Percentiles rank a stretch among this genome's conserved stretches.
Conservation (phyloP, 2,329 filamentous ascomycete species). For the Fusarium pseudocircinatum region DNA sequence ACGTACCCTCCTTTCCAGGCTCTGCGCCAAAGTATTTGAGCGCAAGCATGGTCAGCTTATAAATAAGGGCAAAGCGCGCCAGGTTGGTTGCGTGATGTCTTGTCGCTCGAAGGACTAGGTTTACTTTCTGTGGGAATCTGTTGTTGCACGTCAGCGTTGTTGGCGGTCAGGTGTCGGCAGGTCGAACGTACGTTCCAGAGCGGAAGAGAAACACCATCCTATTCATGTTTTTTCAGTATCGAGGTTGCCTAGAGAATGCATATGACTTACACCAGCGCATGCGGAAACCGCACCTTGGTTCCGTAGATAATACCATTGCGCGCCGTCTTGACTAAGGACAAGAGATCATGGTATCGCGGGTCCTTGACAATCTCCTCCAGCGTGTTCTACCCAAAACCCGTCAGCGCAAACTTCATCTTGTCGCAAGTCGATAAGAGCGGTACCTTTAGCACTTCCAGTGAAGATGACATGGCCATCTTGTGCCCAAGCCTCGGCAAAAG, state of each 20-base stretch:
- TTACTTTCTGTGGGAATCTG: constrained; percentile 77
- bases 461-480: constrained; percentile 42
- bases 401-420: constrained; percentile 13
- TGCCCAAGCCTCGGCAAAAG: constrained; percentile 37
- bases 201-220: constrained; percentile 98
- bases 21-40: constrained; percentile 71
- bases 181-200: constrained; percentile 75
- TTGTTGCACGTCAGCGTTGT: constrained; percentile 25
- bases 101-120: constrained; percentile 85
- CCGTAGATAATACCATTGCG: constrained; percentile 98
- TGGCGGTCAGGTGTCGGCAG: neutral
- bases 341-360: constrained; percentile 83
- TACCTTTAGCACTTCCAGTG: constrained; percentile 46
- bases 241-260: neutral
- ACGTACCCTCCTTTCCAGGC: constrained; percentile 66
- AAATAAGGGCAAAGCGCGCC: constrained; percentile 88
- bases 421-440: neutral
- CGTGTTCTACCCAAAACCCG: constrained; percentile 60
- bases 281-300: constrained; percentile 96
- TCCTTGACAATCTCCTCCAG: constrained; percentile 83
- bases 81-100: constrained; percentile 91
- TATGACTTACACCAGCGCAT: constrained; percentile 79
- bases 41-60: constrained; percentile 83
- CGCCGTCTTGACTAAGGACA: constrained; percentile 89
- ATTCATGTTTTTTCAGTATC: constrained; percentile 32